A percentile compares a stretch with the other conserved stretches of the same genome.
Evolutionary conservation across 2,329 filamentous ascomycete species (phyloP).

Genomic region (Zymoseptoria passerinii): DNA sequence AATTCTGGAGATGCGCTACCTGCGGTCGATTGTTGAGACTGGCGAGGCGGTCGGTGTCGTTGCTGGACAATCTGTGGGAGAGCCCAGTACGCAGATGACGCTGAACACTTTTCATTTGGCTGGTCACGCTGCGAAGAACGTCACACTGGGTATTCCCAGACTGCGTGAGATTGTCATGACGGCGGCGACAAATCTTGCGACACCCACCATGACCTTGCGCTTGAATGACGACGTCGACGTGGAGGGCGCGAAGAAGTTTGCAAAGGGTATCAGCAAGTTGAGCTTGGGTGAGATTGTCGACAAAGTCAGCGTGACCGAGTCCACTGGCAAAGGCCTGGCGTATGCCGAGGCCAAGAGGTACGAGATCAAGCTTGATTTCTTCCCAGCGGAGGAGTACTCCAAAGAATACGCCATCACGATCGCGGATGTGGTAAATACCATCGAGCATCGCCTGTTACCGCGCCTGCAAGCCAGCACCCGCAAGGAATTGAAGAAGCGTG

Average conservation of each 20-base stretch:
- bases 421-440: constrained; percentile 65
- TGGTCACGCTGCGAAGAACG: constrained; percentile 96
- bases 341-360: constrained; percentile 73
- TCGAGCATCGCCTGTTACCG: constrained; percentile 74
- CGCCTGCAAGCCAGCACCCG: constrained; percentile 61
- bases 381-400: constrained; percentile 73
- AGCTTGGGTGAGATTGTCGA: constrained; percentile 79
- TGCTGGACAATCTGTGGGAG: constrained; percentile 90
- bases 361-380: constrained; percentile 73
- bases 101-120: constrained; percentile 99
- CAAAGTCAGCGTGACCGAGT: constrained; percentile 70
- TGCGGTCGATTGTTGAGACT: constrained; percentile 84
- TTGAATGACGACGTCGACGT: constrained; percentile 63
- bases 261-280: constrained; percentile 83
- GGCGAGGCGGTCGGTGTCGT: constrained; percentile 96
- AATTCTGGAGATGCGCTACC: constrained; percentile 84
- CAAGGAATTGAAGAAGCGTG: constrained; percentile 73
- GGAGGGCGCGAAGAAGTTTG: constrained; percentile 66
- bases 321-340: constrained; percentile 61
- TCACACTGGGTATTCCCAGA: constrained; percentile 95
- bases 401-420: constrained; percentile 76
- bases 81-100: constrained; percentile 98
- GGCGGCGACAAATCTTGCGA: constrained; percentile 79
- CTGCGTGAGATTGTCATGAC: constrained; percentile 98
- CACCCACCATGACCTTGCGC: constrained; percentile 79